Evolutionary conservation across 768 basidiomycete species (phyloP).

Genomic region (Russula compacta): DNA sequence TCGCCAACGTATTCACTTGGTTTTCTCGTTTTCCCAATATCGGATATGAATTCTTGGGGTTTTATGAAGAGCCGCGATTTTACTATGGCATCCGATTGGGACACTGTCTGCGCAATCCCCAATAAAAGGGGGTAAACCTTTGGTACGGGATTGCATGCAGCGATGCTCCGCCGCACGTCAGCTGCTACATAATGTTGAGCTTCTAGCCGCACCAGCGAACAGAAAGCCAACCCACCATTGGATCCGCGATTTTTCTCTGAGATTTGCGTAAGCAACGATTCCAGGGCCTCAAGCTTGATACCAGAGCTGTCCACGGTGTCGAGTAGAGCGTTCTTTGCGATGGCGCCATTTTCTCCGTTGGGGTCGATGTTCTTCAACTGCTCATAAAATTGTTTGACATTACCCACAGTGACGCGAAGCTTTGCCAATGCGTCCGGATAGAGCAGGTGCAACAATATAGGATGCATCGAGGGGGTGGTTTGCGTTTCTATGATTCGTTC

Average conservation of each 20-base stretch:
- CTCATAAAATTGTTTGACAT: slow-evolving; percentile 51
- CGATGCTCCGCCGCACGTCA: slow-evolving; percentile 43
- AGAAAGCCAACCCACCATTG: slow-evolving; percentile 21
- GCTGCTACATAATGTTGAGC: slow-evolving; percentile 34
- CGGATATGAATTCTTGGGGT: slow-evolving; percentile 60
- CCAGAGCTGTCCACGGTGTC: slow-evolving; percentile 60
- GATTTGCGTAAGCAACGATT: slow-evolving; percentile 36
- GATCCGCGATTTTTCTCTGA: slow-evolving; percentile 25
- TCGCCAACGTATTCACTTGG: slow-evolving; percentile 31
- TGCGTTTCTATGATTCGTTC: not conserved
- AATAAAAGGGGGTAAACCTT: slow-evolving; percentile 36
- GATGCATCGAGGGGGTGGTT: not conserved
- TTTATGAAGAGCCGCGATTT: slow-evolving; percentile 67
- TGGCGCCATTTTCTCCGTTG: slow-evolving; percentile 51
- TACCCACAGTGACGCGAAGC: slow-evolving; percentile 39
- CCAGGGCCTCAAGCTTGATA: slow-evolving; percentile 46
- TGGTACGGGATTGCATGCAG: slow-evolving; percentile 48
- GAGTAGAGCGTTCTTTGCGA: slow-evolving; percentile 52
- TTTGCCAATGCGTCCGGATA: slow-evolving; percentile 55
- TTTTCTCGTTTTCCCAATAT: slow-evolving; percentile 37
- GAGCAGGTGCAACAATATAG: slow-evolving; percentile 47
- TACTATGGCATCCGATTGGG: slow-evolving; percentile 42
- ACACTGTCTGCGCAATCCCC: slow-evolving; percentile 39
- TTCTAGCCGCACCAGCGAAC: not conserved
- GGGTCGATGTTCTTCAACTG: slow-evolving; percentile 46